phyloP scores from a whole-genome alignment of 116 monocot species.

The Iris pallida region DNA sequence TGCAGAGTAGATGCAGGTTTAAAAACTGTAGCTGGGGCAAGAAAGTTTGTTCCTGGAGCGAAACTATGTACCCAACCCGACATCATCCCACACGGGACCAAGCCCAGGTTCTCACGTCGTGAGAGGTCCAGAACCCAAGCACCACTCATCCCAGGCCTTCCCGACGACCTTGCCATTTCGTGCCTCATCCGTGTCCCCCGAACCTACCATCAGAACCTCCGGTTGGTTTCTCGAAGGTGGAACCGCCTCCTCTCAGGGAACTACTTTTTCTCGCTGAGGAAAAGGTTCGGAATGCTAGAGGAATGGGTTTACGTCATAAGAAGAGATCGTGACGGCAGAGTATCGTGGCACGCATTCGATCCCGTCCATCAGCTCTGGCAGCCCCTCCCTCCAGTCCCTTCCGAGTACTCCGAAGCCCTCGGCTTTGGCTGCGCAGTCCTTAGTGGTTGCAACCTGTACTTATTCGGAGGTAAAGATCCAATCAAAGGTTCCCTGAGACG shows the following conservation, averaged over 20 bases:
- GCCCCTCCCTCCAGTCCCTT: conserved; percentile 45
- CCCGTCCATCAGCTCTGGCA: conserved; percentile 44
- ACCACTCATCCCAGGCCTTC: conserved; percentile 43
- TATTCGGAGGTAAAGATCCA: conserved; percentile 61
- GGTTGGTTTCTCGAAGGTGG: conserved; percentile 46
- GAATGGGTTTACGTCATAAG: conserved; percentile 53
- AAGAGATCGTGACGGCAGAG: conserved; percentile 49
- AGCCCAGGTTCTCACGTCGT: conserved; percentile 29
- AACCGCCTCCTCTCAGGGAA: conserved; percentile 43
- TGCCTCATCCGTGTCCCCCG: conserved; percentile 51
- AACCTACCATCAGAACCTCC: conserved; percentile 35
- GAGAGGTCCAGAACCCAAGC: conserved; percentile 42
- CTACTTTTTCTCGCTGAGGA: conserved; percentile 50
- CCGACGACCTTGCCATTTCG: conserved; percentile 55
- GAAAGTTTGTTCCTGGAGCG: conserved; percentile 83
- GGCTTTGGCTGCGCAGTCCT: conserved; percentile 59
- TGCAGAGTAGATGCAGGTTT: conserved; percentile 77
- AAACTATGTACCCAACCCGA: conserved; percentile 78
- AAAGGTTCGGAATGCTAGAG: conserved; percentile 40
- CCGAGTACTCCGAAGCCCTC: conserved; percentile 40
- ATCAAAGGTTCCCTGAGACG: conserved; percentile 47
- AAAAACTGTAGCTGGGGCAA: conserved; percentile 82
- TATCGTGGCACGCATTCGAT: conserved; percentile 59
- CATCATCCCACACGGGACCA: conserved; percentile 41
- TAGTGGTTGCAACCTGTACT: conserved; percentile 48